A percentile compares a stretch with the other conserved stretches of the same genome.
Evolutionary conservation across 148 eudicot species (phyloP).

Genomic region (Chenopodium quinoa): DNA sequence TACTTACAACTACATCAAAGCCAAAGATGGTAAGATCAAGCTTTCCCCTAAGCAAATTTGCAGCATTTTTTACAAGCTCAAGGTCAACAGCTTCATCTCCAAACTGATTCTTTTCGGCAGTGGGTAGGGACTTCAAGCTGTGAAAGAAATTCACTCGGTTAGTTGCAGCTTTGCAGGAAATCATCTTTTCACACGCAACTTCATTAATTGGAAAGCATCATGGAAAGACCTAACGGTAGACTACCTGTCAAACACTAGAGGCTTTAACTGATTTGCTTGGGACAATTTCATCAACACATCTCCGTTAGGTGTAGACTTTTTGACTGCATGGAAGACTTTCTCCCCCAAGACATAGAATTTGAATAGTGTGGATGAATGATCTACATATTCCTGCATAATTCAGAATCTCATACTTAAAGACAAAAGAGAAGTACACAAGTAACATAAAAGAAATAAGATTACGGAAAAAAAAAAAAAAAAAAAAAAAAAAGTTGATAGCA

Average conservation of each 20-base stretch:
- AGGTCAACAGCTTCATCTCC: conserved; percentile 50
- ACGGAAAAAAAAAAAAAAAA: neutral
- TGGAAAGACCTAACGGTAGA: neutral
- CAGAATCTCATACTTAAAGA: conserved; percentile 2
- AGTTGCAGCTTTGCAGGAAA: neutral
- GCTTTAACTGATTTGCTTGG: conserved; percentile 47
- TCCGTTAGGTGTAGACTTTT: conserved; percentile 77
- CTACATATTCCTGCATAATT: conserved; percentile 80
- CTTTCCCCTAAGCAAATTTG: conserved; percentile 59
- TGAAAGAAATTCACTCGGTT: neutral
- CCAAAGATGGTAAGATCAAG: conserved; percentile 88
- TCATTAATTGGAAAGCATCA: neutral
- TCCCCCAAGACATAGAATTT: conserved; percentile 82
- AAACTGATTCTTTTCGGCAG: conserved; percentile 39
- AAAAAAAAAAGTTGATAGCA: neutral
- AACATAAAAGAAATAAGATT: neutral
- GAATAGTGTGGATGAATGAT: conserved; percentile 78
- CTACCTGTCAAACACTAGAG: conserved; percentile 85
- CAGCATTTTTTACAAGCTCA: conserved; percentile 74
- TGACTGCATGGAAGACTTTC: conserved; percentile 69
- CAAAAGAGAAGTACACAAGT: conserved; percentile 1
- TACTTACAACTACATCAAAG: conserved; percentile 93
- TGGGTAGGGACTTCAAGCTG: conserved; percentile 87
- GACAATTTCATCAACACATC: conserved; percentile 48
- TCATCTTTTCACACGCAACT: neutral